Percentiles rank a stretch among this genome's conserved stretches.
These are phyloP conservation scores for Neonectria neomacrospora DNA, from an alignment of 2,329 filamentous ascomycete genomes.

Conservation along the genomic window DNA sequence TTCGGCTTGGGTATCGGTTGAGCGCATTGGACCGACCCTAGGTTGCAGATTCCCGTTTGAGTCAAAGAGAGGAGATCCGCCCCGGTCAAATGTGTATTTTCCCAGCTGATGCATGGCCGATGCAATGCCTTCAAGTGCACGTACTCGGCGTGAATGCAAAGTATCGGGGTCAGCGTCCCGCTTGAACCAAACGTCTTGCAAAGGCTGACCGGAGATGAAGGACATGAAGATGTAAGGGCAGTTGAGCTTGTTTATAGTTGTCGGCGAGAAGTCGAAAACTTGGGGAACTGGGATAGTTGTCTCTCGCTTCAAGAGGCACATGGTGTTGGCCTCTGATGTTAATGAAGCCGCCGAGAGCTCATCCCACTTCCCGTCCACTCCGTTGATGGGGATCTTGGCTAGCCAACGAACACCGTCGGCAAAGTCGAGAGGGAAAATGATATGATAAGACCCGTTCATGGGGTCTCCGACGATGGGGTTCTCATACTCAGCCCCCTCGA, in stretches of 20 bases:
- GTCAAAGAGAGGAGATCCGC: neutral
- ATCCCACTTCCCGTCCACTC: slow-evolving; percentile 6
- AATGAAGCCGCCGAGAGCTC: neutral
- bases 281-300: slow-evolving; percentile 17
- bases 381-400: slow-evolving; percentile 11
- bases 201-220: neutral
- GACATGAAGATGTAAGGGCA: slow-evolving; percentile 19
- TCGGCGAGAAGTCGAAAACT: slow-evolving; percentile 16
- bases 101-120: slow-evolving; percentile 15
- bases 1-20: neutral
- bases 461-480: neutral
- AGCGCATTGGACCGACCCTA: neutral
- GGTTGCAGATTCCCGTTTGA: neutral
- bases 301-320: slow-evolving; percentile 15
- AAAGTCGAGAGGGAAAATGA: slow-evolving; percentile 7
- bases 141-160: neutral
- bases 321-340: slow-evolving; percentile 12
- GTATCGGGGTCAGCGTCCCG: neutral
- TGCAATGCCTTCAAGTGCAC: slow-evolving; percentile 7
- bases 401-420: neutral
- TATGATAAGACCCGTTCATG: neutral
- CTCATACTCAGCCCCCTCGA: no score
- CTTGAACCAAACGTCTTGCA: slow-evolving; percentile 17
- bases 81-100: neutral
- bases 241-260: neutral